phyloP scores from a whole-genome alignment of 768 basidiomycete genomes.

The Favolaschia claudopus region DNA sequence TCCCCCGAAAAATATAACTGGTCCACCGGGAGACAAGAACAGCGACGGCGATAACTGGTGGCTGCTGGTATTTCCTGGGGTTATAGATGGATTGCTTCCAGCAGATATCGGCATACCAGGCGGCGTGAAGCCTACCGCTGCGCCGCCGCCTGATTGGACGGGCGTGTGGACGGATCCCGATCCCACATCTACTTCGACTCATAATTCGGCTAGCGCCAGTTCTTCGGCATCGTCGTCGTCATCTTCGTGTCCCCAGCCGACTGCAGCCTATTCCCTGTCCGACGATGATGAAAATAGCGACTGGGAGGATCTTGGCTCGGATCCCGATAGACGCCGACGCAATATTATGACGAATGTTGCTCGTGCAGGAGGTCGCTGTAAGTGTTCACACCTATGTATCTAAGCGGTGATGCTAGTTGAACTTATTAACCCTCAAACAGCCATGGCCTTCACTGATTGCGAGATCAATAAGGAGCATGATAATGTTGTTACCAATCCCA shows the following conservation, averaged over 20 bases:
- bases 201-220: background rate
- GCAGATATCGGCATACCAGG: slow-evolving; percentile 12
- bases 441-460: background rate
- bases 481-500: background rate
- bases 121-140: slow-evolving; percentile 8
- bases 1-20: background rate
- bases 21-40: slow-evolving; percentile 12
- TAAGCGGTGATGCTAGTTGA: background rate
- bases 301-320: slow-evolving; percentile 11
- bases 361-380: background rate
- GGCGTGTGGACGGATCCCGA: slow-evolving; percentile 11
- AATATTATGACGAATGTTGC: background rate
- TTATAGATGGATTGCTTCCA: slow-evolving; percentile 4
- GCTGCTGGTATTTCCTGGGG: background rate
- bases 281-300: slow-evolving; percentile 14
- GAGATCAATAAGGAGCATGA: too few relatives aligned
- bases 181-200: background rate
- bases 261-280: background rate
- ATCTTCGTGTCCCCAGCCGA: background rate
- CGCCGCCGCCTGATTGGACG: slow-evolving; percentile 2
- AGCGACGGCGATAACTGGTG: slow-evolving; percentile 1
- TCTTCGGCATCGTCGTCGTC: background rate
- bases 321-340: background rate
- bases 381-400: background rate
- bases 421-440: too few relatives aligned